Conservation (phyloP, 2,329 filamentous ascomycete genomes). For the Aspergillus calidoustus region DNA sequence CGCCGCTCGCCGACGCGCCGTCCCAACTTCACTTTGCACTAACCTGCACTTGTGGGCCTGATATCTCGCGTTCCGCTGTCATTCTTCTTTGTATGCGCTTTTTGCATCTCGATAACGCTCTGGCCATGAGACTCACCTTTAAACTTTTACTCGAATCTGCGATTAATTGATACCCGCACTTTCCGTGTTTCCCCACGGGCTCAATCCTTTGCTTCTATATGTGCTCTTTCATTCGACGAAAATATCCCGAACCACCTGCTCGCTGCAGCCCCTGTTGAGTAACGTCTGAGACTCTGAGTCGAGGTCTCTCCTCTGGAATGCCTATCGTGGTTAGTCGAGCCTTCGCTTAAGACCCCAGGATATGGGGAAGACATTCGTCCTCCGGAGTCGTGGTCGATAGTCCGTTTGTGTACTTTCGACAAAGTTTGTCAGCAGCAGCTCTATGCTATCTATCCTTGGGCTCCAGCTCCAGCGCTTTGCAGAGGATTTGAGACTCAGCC, state of each 20-base stretch:
- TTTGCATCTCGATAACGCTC: slow-evolving; percentile 1
- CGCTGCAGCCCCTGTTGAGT: background rate
- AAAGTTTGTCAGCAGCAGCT: background rate
- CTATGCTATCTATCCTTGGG: background rate
- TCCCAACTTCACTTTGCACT: too few relatives aligned
- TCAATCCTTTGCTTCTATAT: background rate
- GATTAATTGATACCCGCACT: slow-evolving; percentile 14
- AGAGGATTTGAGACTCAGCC: background rate
- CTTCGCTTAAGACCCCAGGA: background rate
- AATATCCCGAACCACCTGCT: slow-evolving; percentile 19
- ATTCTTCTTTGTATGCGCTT: background rate
- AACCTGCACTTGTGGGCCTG: background rate
- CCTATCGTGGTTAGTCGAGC: slow-evolving; percentile 8
- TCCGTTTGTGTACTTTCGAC: background rate
- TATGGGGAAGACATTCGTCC: background rate
- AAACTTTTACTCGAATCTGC: slow-evolving; percentile 15
- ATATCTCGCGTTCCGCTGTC: background rate
- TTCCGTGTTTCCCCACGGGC: background rate
- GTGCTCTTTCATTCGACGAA: background rate
- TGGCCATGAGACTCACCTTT: background rate
- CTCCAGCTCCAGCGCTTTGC: background rate
- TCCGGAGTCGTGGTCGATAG: background rate
- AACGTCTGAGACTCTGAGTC: slow-evolving; percentile 24
- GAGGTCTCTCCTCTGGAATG: slow-evolving; percentile 7
- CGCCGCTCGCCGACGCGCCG: slow-evolving; percentile 1